Conservation (phyloP, 768 basidiomycete genomes). For the Phanerochaete sordida region DNA sequence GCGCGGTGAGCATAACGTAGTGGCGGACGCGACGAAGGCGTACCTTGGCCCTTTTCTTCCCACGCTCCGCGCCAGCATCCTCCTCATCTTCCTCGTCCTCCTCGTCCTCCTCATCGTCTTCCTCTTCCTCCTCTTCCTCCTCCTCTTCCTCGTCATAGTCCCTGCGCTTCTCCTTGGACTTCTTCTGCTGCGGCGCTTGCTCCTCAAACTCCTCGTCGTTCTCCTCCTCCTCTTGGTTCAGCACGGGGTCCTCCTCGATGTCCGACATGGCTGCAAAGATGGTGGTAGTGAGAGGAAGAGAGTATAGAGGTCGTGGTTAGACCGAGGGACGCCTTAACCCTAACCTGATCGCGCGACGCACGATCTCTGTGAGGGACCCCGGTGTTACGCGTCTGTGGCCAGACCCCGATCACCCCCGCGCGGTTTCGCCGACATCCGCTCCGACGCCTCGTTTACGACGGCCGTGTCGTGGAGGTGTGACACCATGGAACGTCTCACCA, state of each 20-base stretch:
- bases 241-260: constrained; percentile 24
- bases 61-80: constrained; percentile 40
- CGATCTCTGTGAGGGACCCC: background rate
- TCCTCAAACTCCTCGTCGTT: constrained; percentile 22
- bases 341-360: background rate
- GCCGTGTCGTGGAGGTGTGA: background rate
- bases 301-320: background rate
- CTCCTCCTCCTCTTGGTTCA: constrained; percentile 17
- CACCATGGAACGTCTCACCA: constrained; percentile 2
- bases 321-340: background rate
- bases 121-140: constrained; percentile 38
- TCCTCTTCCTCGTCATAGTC: constrained; percentile 39
- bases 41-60: constrained; percentile 63
- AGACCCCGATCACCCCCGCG: background rate
- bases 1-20: background rate
- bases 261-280: constrained; percentile 16
- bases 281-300: background rate
- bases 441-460: background rate
- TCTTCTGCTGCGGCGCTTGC: constrained; percentile 13
- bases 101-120: constrained; percentile 39
- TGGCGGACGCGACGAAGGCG: constrained; percentile 11
- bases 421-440: background rate
- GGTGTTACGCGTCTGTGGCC: background rate
- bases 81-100: constrained; percentile 43
- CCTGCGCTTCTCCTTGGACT: constrained; percentile 32